phyloP scores from a whole-genome alignment of 2,329 filamentous ascomycete species.

The Simplicillium sp. region DNA sequence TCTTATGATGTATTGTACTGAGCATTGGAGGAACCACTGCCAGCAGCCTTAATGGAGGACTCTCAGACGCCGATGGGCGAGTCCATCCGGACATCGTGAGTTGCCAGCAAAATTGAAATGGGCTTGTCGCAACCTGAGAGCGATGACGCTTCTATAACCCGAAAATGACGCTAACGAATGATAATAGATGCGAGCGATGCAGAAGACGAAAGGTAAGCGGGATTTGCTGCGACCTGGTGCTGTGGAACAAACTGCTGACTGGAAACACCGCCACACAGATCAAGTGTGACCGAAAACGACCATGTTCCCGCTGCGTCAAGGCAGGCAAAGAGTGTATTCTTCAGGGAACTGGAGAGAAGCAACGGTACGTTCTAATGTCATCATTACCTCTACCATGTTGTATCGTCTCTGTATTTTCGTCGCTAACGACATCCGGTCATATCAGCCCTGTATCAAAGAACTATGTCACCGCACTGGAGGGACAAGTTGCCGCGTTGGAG shows the following conservation, averaged over 20 bases:
- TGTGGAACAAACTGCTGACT: conserved; percentile 4
- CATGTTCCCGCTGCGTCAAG: conserved; percentile 38
- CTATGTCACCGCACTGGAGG: conserved; percentile 37
- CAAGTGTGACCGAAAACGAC: conserved; percentile 41
- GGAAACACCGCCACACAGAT: conserved; percentile 26
- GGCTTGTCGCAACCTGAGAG: background rate
- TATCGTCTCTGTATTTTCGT: background rate
- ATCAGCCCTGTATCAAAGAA: conserved; percentile 32
- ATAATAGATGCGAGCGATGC: conserved; percentile 30
- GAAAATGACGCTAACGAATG: background rate
- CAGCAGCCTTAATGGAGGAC: conserved; percentile 16
- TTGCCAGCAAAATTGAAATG: conserved; percentile 6
- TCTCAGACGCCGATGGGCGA: conserved; percentile 20
- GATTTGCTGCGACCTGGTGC: background rate
- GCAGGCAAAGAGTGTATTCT: conserved; percentile 28
- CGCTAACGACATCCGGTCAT: background rate
- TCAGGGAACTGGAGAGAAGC: conserved; percentile 30
- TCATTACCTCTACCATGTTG: background rate
- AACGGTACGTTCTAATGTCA: conserved; percentile 18
- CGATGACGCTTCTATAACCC: background rate
- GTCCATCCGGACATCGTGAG: conserved; percentile 26
- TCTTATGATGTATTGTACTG: no score
- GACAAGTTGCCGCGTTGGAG: conserved; percentile 34
- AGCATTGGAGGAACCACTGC: no score
- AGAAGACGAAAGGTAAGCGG: conserved; percentile 29